These are phyloP conservation scores for Rossbeevera mucosa DNA, from an alignment of 768 basidiomycete species.

Conservation along the genomic window DNA sequence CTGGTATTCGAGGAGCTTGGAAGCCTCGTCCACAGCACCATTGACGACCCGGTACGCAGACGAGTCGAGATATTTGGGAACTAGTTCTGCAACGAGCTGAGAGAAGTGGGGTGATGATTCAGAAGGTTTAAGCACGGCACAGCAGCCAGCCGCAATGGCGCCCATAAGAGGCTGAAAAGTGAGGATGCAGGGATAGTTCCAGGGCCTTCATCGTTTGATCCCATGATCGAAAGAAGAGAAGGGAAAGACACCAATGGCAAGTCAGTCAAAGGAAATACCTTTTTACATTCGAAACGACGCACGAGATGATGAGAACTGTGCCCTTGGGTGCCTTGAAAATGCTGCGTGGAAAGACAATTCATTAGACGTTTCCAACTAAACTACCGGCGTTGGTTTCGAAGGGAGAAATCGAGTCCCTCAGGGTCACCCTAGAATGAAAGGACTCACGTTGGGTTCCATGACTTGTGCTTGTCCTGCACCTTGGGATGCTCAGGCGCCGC, in stretches of 20 bases:
- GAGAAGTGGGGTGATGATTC: conserved; percentile 49
- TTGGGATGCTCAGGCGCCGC: conserved; percentile 38
- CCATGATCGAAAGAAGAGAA: not conserved
- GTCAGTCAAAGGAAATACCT: not conserved
- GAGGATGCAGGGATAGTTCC: conserved; percentile 63
- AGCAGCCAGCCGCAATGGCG: conserved; percentile 71
- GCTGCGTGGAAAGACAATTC: conserved; percentile 9
- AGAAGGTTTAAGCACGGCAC: conserved; percentile 63
- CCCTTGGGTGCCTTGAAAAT: conserved; percentile 58
- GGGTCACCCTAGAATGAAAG: not conserved
- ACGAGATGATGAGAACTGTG: conserved; percentile 58
- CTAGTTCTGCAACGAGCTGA: conserved; percentile 45
- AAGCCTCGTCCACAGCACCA: conserved; percentile 39
- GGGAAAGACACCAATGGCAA: not conserved
- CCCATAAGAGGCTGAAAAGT: conserved; percentile 57
- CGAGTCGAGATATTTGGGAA: conserved; percentile 53
- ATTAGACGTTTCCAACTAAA: not conserved
- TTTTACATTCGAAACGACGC: conserved; percentile 16
- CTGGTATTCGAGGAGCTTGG: conserved; percentile 29
- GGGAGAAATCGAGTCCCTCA: not conserved
- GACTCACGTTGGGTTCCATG: conserved; percentile 46
- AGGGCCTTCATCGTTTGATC: conserved; percentile 38
- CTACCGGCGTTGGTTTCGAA: not conserved
- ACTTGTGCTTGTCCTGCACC: conserved; percentile 34
- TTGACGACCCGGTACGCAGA: conserved; percentile 51